Conservation (phyloP, 768 basidiomycete genomes). For the Calvatia gigantea region DNA sequence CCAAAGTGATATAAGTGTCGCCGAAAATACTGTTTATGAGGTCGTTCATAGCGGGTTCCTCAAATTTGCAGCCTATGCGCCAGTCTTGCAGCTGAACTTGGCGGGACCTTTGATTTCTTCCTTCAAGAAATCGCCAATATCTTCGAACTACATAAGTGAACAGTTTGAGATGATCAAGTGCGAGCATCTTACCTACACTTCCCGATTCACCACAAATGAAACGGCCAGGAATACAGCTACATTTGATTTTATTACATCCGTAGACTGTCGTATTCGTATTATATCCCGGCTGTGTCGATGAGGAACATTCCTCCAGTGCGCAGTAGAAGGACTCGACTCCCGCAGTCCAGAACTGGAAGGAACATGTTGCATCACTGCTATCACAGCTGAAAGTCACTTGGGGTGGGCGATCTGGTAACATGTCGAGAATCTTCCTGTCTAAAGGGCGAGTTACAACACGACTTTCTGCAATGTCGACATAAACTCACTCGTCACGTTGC, state of each 20-base stretch:
- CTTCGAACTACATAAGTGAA: constrained; percentile 32
- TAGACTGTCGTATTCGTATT: constrained; percentile 74
- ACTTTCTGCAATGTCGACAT: background rate
- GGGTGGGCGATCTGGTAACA: constrained; percentile 82
- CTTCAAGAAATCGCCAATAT: constrained; percentile 89
- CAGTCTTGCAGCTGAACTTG: constrained; percentile 71
- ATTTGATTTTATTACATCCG: constrained; percentile 79
- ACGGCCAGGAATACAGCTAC: constrained; percentile 88
- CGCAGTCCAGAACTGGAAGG: constrained; percentile 98
- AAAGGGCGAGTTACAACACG: background rate
- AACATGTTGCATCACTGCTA: constrained; percentile 56
- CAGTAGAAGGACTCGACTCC: constrained; percentile 96
- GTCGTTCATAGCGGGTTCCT: constrained; percentile 95
- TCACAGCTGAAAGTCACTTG: constrained; percentile 97
- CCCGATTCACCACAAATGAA: constrained; percentile 97
- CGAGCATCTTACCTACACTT: constrained; percentile 69
- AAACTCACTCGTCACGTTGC: constrained; percentile 90
- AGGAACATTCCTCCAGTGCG: constrained; percentile 68
- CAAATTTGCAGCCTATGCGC: constrained; percentile 80
- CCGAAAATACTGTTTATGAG: constrained; percentile 94
- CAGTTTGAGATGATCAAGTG: background rate
- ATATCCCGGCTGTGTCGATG: constrained; percentile 44
- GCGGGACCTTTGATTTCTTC: constrained; percentile 93
- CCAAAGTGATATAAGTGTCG: constrained; percentile 82
- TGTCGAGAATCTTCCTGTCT: constrained; percentile 96